Evolutionary conservation across 129 eudicot genomes (phyloP).

Genomic region (Chrysanthemum lavandulifolium): DNA sequence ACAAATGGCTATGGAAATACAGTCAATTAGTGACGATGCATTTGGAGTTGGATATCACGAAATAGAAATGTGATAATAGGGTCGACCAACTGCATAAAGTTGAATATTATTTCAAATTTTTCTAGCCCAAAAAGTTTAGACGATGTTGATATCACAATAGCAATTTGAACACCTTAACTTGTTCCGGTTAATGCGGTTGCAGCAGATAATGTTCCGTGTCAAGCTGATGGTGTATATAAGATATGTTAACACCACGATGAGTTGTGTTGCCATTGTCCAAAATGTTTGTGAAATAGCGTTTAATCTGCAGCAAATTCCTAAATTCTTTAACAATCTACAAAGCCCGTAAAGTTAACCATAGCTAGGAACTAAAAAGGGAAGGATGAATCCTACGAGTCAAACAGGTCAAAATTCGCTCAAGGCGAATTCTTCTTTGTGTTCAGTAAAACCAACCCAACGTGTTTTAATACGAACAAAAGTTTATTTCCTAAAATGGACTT

Average conservation of each 20-base stretch:
- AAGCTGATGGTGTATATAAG: too few relatives aligned
- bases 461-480: not conserved
- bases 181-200: too few relatives aligned
- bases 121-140: too few relatives aligned
- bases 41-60: conserved; percentile 35
- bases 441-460: not conserved
- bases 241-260: too few relatives aligned
- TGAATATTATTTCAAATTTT: too few relatives aligned
- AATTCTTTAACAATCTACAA: not conserved
- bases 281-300: conserved; percentile 65
- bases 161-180: too few relatives aligned
- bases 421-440: not conserved
- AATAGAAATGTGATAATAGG: conserved; percentile 33
- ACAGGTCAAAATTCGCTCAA: not conserved
- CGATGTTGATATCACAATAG: too few relatives aligned
- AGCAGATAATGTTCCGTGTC: not conserved
- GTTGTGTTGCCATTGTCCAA: too few relatives aligned
- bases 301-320: conserved; percentile 42
- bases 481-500: too few relatives aligned
- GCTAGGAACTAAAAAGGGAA: not conserved
- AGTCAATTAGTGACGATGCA: too few relatives aligned
- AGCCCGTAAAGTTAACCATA: not conserved
- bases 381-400: not conserved
- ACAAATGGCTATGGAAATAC: too few relatives aligned
- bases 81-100: too few relatives aligned